A percentile compares a stretch with the other conserved stretches of the same genome.
Evolutionary conservation across 2,329 filamentous ascomycete genomes (phyloP).

Genomic region (Colletotrichum sidae): DNA sequence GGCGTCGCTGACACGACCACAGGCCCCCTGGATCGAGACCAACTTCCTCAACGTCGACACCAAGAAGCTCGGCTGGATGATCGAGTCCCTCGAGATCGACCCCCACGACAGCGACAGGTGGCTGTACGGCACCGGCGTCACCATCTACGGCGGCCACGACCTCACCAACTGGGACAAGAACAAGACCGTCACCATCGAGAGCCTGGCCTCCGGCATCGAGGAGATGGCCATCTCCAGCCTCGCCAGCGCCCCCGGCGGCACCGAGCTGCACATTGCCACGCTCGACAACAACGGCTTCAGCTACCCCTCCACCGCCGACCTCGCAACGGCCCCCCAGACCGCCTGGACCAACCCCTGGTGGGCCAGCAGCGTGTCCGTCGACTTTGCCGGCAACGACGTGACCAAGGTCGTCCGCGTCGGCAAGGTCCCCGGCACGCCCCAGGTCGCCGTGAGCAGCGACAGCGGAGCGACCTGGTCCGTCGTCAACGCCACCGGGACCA

Average conservation of each 20-base stretch:
- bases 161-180: conserved; percentile 65
- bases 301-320: conserved; percentile 49
- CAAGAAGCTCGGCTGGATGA: conserved; percentile 71
- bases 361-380: conserved; percentile 57
- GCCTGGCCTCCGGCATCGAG: conserved; percentile 66
- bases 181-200: conserved; percentile 61
- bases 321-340: conserved; percentile 56
- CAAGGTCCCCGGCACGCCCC: conserved; percentile 53
- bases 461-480: conserved; percentile 63
- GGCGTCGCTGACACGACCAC: neutral
- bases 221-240: conserved; percentile 63
- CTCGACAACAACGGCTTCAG: conserved; percentile 66
- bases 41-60: conserved; percentile 59
- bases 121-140: conserved; percentile 71
- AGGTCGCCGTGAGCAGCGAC: conserved; percentile 61
- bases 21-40: conserved; percentile 64
- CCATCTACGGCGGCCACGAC: conserved; percentile 64
- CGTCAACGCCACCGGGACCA: conserved; percentile 59
- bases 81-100: conserved; percentile 68
- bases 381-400: conserved; percentile 60
- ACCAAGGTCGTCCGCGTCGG: conserved; percentile 63
- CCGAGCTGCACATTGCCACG: conserved; percentile 62
- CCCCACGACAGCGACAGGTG: conserved; percentile 70
- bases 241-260: conserved; percentile 60
- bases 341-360: conserved; percentile 61